Evolutionary conservation across 352 stramenopile species (phyloP).

Genomic region (Phytopythium vexans): DNA sequence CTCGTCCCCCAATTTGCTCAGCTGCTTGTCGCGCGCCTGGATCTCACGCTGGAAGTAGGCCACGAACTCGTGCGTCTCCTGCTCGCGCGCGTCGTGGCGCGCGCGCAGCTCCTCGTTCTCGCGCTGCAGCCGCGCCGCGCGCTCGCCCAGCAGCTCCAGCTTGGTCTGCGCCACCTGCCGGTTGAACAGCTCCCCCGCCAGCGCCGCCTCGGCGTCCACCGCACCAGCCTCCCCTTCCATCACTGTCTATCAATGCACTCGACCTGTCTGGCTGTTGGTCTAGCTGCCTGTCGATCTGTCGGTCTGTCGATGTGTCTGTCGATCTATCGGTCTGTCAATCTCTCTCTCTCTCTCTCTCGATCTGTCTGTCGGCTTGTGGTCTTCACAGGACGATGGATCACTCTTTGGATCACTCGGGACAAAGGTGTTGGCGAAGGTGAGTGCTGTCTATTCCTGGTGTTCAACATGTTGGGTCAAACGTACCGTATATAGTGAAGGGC

Average conservation of each 20-base stretch:
- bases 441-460: slow-evolving; percentile 7
- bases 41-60: slow-evolving; percentile 94
- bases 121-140: slow-evolving; percentile 54
- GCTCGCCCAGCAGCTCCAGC: slow-evolving; percentile 54
- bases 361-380: too few species aligned
- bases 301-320: too few species aligned
- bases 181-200: slow-evolving; percentile 58
- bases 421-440: background rate
- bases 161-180: slow-evolving; percentile 63
- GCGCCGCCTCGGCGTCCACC: slow-evolving; percentile 12
- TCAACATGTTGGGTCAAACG: slow-evolving; percentile 1
- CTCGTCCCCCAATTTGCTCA: slow-evolving; percentile 82
- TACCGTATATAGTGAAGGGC: background rate
- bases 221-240: background rate
- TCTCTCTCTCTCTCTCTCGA: too few species aligned
- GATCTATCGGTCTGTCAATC: too few species aligned
- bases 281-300: too few species aligned
- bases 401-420: background rate
- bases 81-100: slow-evolving; percentile 84
- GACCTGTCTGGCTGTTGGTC: too few species aligned
- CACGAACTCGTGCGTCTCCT: slow-evolving; percentile 94
- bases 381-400: too few species aligned
- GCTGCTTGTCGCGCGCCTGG: slow-evolving; percentile 74
- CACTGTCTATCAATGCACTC: too few species aligned
- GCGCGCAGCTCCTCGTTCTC: slow-evolving; percentile 81